Evolutionary conservation across 2,329 filamentous ascomycete genomes (phyloP).

Genomic region (Nigrograna mackinnonii): DNA sequence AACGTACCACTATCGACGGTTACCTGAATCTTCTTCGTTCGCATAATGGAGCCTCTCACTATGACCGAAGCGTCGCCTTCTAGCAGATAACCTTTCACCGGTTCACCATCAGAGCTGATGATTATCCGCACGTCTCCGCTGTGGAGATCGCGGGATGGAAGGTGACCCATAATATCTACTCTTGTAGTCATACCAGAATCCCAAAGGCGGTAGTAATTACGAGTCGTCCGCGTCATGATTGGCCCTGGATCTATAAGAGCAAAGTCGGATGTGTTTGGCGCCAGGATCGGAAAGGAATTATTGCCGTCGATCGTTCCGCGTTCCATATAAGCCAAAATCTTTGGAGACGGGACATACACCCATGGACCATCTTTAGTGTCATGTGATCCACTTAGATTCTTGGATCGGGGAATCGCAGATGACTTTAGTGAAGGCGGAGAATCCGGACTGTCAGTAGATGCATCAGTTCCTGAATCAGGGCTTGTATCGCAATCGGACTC

Average conservation of each 20-base stretch:
- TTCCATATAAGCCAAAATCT: constrained; percentile 6
- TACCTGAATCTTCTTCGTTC: constrained; percentile 12
- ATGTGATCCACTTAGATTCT: background rate
- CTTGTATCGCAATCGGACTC: background rate
- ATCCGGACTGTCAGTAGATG: background rate
- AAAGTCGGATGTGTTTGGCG: constrained; percentile 9
- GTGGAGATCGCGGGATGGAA: background rate
- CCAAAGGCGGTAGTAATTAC: too few relatives aligned
- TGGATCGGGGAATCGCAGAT: background rate
- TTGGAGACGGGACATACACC: background rate
- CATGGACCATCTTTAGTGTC: background rate
- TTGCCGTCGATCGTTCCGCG: constrained; percentile 7
- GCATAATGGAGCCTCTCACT: constrained; percentile 4
- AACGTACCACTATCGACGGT: constrained; percentile 2
- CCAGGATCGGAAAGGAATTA: constrained; percentile 2
- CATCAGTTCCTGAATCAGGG: background rate
- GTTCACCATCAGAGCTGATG: background rate
- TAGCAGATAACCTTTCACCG: constrained; percentile 7
- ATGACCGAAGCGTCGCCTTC: constrained; percentile 8
- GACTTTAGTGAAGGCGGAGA: background rate
- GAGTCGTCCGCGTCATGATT: background rate
- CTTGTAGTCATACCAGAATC: too few relatives aligned
- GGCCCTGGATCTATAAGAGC: constrained; percentile 3
- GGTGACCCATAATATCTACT: background rate
- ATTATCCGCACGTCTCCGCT: constrained; percentile 5